Percentiles rank a stretch among this genome's conserved stretches.
phyloP scores from a whole-genome alignment of 2,329 filamentous ascomycete genomes.

The Stemphylium vesicarium region DNA sequence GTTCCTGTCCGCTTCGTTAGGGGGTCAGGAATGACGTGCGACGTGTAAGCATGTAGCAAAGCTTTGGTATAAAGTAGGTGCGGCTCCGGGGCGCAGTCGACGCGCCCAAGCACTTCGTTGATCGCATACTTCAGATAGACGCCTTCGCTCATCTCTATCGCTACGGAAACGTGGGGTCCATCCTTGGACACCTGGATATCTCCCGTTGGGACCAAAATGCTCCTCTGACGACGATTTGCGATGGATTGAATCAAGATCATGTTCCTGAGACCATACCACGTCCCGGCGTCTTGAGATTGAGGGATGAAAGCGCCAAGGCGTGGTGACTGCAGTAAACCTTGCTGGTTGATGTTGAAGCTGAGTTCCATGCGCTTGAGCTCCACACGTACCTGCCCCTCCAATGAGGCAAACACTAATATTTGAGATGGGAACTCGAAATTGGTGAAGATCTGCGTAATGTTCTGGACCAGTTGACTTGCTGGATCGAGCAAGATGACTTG shows the following conservation, averaged over 20 bases:
- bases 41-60: conserved; percentile 66
- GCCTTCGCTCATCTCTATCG: conserved; percentile 40
- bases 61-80: conserved; percentile 63
- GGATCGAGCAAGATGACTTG: conserved; percentile 58
- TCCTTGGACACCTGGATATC: conserved; percentile 32
- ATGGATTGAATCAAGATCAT: conserved; percentile 63
- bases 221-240: conserved; percentile 52
- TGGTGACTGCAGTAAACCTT: conserved; percentile 53
- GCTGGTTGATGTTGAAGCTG: conserved; percentile 58
- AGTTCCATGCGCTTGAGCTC: conserved; percentile 62
- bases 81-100: conserved; percentile 65
- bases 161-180: conserved; percentile 53
- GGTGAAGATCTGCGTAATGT: conserved; percentile 55
- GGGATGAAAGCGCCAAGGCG: conserved; percentile 60
- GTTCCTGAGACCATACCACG: conserved; percentile 64
- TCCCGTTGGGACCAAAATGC: conserved; percentile 63
- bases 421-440: conserved; percentile 56
- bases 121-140: conserved; percentile 60
- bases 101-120: conserved; percentile 60
- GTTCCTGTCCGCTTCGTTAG: conserved; percentile 66
- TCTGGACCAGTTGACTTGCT: conserved; percentile 49
- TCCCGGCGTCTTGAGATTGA: conserved; percentile 64
- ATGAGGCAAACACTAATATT: conserved; percentile 58
- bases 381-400: conserved; percentile 45
- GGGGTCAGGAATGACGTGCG: conserved; percentile 62